These are phyloP conservation scores for Cucurbitaria berberidis DNA, from an alignment of 2,329 filamentous ascomycete species.

Conservation along the genomic window DNA sequence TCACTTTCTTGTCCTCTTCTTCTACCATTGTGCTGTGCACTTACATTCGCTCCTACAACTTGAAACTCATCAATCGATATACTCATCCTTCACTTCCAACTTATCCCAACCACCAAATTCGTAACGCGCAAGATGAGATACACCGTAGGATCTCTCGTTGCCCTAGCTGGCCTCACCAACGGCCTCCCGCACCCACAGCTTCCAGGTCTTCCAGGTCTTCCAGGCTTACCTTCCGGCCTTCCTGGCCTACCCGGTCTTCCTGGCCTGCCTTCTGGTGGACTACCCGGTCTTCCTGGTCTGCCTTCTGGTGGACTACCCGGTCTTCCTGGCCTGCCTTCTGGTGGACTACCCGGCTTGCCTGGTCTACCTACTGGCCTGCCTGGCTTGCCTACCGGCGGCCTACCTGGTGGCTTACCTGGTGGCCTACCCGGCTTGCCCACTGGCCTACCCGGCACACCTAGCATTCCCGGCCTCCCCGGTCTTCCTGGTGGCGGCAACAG, in stretches of 20 bases:
- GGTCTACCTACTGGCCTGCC: no score
- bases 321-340: no score
- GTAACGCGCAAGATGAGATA: constrained; percentile 32
- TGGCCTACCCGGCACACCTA: no score
- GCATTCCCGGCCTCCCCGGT: constrained; percentile 5
- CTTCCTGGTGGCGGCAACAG: not conserved
- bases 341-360: no score
- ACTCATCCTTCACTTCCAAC: not conserved
- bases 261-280: no score
- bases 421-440: constrained; percentile 21
- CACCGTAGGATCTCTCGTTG: constrained; percentile 21
- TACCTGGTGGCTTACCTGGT: no score
- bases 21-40: constrained; percentile 29
- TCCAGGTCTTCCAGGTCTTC: constrained; percentile 20
- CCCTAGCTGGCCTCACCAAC: constrained; percentile 27
- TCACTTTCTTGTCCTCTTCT: constrained; percentile 13
- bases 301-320: no score
- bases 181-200: constrained; percentile 32
- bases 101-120: not conserved
- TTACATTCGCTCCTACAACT: constrained; percentile 17
- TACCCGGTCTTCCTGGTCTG: no score
- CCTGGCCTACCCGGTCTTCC: constrained; percentile 4
- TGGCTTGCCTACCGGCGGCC: no score
- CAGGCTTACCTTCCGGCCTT: no score
- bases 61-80: not conserved